These are phyloP conservation scores for Rhodotorula sp. DNA, from an alignment of 1,284 basidiomycete species.

Conservation along the genomic window DNA sequence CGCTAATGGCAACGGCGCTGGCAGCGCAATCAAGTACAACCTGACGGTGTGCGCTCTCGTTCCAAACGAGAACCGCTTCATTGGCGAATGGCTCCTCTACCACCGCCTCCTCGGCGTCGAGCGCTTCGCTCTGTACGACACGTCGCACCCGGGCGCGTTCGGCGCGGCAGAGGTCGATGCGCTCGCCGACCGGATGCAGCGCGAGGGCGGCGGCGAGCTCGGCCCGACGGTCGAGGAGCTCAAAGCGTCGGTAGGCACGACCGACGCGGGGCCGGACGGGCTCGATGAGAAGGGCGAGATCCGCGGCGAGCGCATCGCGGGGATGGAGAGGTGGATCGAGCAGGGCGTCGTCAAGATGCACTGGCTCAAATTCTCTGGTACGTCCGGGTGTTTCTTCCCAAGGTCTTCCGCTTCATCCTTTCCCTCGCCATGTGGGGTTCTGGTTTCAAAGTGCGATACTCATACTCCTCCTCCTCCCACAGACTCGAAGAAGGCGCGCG, in stretches of 20 bases:
- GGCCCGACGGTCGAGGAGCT: slow-evolving; percentile 35
- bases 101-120: slow-evolving; percentile 35
- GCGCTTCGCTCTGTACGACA: slow-evolving; percentile 35
- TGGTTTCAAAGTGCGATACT: too few relatives aligned
- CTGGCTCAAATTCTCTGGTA: slow-evolving; percentile 36
- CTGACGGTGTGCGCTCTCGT: slow-evolving; percentile 36
- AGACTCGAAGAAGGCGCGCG: slow-evolving; percentile 12
- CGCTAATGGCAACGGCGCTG: neutral
- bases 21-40: slow-evolving; percentile 1
- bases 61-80: slow-evolving; percentile 34
- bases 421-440: too few relatives aligned
- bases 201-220: slow-evolving; percentile 27
- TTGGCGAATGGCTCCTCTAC: slow-evolving; percentile 36
- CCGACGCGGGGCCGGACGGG: slow-evolving; percentile 16
- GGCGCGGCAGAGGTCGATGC: slow-evolving; percentile 34
- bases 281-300: slow-evolving; percentile 28
- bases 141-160: slow-evolving; percentile 25
- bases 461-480: neutral
- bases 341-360: slow-evolving; percentile 22
- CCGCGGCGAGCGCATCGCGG: slow-evolving; percentile 24
- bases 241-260: slow-evolving; percentile 21
- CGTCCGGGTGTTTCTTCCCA: neutral
- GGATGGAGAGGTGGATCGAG: slow-evolving; percentile 37
- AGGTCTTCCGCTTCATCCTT: neutral
- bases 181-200: slow-evolving; percentile 24